Base-by-base conservation (phyloP, 2,329 filamentous ascomycete species). In the Fusarium virguliforme region DNA sequence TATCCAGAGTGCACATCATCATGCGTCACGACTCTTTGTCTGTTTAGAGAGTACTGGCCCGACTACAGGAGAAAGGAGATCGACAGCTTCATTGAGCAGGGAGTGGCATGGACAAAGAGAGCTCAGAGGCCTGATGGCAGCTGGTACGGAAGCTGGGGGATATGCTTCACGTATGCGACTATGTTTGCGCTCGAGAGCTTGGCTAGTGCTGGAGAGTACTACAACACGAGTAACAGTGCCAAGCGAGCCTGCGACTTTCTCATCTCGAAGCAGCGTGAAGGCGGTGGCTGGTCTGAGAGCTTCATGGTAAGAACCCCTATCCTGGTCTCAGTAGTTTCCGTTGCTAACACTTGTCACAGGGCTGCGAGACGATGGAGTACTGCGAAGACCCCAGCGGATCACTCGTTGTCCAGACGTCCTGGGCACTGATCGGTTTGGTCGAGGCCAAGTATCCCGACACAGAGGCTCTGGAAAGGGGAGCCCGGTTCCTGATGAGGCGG, bases 1-100 rank as follows among this genome's bases (percentile, higher is more conserved):
- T 98, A 98, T 77, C 94, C 95, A 0, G 96, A 99, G 81, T 99
- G 96, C 83, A 98, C 95, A 0, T 98, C 95, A 2, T 94, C 96
- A 1, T 94, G 94, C 28, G 92, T 98, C 4, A 97, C 94, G 1
- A 94, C 93, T 0, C 85, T 99, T 18, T 92, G 91, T 4, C 85
- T 95, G 1, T 98, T 98, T 84, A 88, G 89, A 72, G 87, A 91
- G 75, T 86, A 92, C 79, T 96, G 94, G 85, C 94, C 95, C 0
- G 84, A 91, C 22, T 97, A 99, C 80, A 89, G 95, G 54, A 78
- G 87, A 0, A 81, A 86, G 0, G 95, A 98, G 64, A 95, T 98
- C 71, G 84, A 88, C 6, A 78, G 77, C 0, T 95, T 96, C 76
- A 91, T 96, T 71, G 83, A 84, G 13, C 87, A 90, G 46, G 94